Evolutionary conservation across 2,329 filamentous ascomycete species (phyloP), one percentile per base, ranked within the genome.

Genomic region (Blastomyces silverae): DNA sequence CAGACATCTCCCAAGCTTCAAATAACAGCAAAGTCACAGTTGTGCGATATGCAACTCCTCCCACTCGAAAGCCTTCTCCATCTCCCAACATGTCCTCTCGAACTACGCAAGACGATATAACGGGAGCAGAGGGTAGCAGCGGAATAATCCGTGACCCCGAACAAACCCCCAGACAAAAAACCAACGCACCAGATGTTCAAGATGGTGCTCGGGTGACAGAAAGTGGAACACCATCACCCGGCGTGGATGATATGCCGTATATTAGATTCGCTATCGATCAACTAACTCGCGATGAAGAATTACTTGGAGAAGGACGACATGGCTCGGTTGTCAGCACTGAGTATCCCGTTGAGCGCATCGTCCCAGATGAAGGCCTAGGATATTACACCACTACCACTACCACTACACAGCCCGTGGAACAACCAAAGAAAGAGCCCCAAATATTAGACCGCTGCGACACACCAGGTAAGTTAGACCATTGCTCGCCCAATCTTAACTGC

Each of bases 251-350:
- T 72, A 89, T 87, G 10, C 92, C 91, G 0, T 96, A 92, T 75
- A 90, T 97, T 68, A 89, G 89, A 68, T 95, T 94, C 75, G 92
- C 93, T 52, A 86, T 97, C 67, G 90, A 96, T 68, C 91, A 93
- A 67, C 80, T 97, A 70, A 95, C 91, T 6, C 83, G 89, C 59
- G 85, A 89, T 71, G 87, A 87, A 65, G 86, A 90, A 66, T 81
- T 86, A 6, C 78, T 80, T 65, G 82, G 83, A 11, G 79, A 82
- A 64, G 79, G 81, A 64, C 78, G 83, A 69, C 81, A 84, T 62
- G 76, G 82, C 63, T 80, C 82, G 60, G 68, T 77, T 67, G 68
- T 68, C 0, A 74, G 71, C n/a, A 69, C 70, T 20, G 79, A 81
- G 53, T 84, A 84, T 66, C 80, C 82, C 2, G 78, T 80, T 20